A percentile compares a stretch with the other conserved stretches of the same genome.
Evolutionary conservation across 106 monocot genomes (phyloP).

Genomic region (Allium cepa): DNA sequence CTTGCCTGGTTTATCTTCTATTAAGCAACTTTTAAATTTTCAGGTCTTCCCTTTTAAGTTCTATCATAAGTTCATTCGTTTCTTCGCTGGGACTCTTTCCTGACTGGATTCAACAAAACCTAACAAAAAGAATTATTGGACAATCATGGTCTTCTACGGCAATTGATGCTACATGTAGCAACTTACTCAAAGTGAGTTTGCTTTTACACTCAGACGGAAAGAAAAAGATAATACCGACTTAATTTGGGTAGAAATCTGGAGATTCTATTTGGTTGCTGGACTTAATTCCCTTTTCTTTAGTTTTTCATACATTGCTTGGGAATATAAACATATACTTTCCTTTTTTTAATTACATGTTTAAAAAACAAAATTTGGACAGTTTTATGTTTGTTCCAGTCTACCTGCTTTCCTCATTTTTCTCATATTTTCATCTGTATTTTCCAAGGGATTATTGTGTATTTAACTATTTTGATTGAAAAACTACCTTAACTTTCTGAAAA

Average conservation of each 20-base stretch:
- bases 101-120: slow-evolving; percentile 12
- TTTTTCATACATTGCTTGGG: neutral
- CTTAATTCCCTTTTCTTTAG: neutral
- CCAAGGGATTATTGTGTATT: too few relatives aligned
- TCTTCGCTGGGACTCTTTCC: slow-evolving; percentile 59
- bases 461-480: too few relatives aligned
- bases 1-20: neutral
- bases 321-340: neutral
- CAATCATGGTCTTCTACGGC: slow-evolving; percentile 67
- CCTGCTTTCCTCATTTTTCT: too few relatives aligned
- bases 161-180: slow-evolving; percentile 57
- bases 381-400: neutral
- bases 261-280: neutral
- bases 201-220: neutral
- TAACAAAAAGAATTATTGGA: slow-evolving; percentile 55
- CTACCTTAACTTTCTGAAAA: too few relatives aligned
- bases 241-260: neutral
- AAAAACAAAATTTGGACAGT: neutral
- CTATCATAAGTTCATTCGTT: slow-evolving; percentile 36
- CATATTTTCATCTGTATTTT: too few relatives aligned
- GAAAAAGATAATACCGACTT: neutral
- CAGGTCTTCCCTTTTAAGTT: slow-evolving; percentile 65
- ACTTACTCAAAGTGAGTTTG: slow-evolving; percentile 52
- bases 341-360: too few relatives aligned
- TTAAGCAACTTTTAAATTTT: neutral